Conservation (phyloP, 2,329 filamentous ascomycete genomes). For the Colletotrichum ledebouriae region DNA sequence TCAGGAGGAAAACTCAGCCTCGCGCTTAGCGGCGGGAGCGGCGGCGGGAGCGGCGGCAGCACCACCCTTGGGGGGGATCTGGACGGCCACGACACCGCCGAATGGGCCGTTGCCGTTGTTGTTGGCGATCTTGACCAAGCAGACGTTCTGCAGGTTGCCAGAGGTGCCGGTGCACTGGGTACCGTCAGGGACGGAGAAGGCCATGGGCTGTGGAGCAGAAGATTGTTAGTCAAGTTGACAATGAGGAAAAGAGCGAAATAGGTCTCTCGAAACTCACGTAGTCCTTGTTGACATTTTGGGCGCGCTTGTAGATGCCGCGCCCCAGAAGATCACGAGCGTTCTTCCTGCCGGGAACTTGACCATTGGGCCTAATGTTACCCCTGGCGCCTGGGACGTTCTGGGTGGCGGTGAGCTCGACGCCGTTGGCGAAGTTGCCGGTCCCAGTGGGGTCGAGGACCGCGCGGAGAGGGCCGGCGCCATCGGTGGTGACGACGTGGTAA, state of each 20-base stretch:
- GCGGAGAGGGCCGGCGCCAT: slow-evolving; percentile 56
- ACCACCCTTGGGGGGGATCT: slow-evolving; percentile 49
- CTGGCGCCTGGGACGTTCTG: slow-evolving; percentile 54
- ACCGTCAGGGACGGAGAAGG: slow-evolving; percentile 54
- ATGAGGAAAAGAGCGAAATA: too few relatives aligned
- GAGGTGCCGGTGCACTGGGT: slow-evolving; percentile 55
- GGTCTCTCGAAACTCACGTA: slow-evolving; percentile 48
- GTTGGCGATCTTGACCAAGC: slow-evolving; percentile 60
- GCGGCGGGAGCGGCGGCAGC: slow-evolving; percentile 27
- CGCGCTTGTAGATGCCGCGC: slow-evolving; percentile 48
- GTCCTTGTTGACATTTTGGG: slow-evolving; percentile 49
- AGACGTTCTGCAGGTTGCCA: slow-evolving; percentile 52
- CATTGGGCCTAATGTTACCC: slow-evolving; percentile 50
- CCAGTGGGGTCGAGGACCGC: slow-evolving; percentile 56
- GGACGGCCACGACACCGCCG: slow-evolving; percentile 56
- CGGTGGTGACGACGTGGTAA: slow-evolving; percentile 57
- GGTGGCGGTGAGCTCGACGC: slow-evolving; percentile 47
- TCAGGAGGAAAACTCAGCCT: slow-evolving; percentile 17
- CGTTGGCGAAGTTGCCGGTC: slow-evolving; percentile 51
- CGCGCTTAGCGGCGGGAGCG: too few relatives aligned
- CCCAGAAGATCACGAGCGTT: slow-evolving; percentile 41
- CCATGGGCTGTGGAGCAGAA: slow-evolving; percentile 46
- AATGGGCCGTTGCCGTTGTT: slow-evolving; percentile 56
- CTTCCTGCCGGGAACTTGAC: slow-evolving; percentile 20
- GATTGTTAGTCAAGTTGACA: neutral